Conservation (phyloP, 352 stramenopile species). For the Proteromonas lacertae region DNA sequence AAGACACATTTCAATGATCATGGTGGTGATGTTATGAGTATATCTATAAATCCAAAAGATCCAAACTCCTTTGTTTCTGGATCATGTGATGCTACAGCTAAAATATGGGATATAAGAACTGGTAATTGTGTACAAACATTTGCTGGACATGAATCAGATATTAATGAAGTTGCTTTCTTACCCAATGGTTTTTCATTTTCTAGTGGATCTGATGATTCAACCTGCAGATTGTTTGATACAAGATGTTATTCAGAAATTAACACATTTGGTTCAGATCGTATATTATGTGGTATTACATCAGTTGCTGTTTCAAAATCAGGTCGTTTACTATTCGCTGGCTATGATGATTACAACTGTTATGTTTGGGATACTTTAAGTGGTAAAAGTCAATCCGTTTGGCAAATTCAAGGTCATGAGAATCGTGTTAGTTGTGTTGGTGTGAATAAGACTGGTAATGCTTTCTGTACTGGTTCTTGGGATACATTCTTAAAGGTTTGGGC, state of each 20-base stretch:
- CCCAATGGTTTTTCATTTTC: conserved; percentile 64
- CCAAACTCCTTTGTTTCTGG: conserved; percentile 82
- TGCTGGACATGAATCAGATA: conserved; percentile 79
- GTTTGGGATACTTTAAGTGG: conserved; percentile 76
- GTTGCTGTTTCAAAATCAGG: conserved; percentile 72
- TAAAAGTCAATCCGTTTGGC: conserved; percentile 42
- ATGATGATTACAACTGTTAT: conserved; percentile 87
- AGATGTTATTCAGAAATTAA: conserved; percentile 76
- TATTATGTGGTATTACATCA: conserved; percentile 78
- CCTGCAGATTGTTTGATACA: conserved; percentile 78
- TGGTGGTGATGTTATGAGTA: conserved; percentile 76
- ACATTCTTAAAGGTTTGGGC: conserved; percentile 84
- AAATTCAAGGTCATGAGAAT: conserved; percentile 59
- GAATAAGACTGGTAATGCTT: conserved; percentile 56
- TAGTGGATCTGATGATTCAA: conserved; percentile 81
- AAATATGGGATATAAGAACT: conserved; percentile 85
- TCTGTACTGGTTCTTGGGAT: conserved; percentile 94
- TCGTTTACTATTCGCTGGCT: conserved; percentile 78
- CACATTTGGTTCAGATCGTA: conserved; percentile 78
- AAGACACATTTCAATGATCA: conserved; percentile 86
- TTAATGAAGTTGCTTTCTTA: conserved; percentile 94
- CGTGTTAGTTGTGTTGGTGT: conserved; percentile 81
- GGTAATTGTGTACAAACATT: conserved; percentile 79
- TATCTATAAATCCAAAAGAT: conserved; percentile 57
- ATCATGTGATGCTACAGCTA: conserved; percentile 72